Percentiles rank a stretch among this genome's conserved stretches.
These are phyloP conservation scores for Plasmodium malariae DNA, from an alignment of 169 alveolate genomes.

Conservation along the genomic window DNA sequence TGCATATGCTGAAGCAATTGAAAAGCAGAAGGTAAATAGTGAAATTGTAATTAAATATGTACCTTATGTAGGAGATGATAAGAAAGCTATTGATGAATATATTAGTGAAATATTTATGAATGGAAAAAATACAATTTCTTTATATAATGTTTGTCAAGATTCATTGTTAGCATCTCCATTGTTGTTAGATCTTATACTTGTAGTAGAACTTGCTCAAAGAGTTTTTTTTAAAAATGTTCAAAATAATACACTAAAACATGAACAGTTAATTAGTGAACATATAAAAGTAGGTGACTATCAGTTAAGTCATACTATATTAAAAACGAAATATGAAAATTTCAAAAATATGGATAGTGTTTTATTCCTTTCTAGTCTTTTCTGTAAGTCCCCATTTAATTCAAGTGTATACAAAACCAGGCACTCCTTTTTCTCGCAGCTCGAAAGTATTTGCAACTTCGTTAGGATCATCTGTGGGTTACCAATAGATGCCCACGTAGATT, in stretches of 20 bases:
- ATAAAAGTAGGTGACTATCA: conserved; percentile 46
- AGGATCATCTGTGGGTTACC: conserved; percentile 50
- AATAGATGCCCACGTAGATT: conserved; percentile 63
- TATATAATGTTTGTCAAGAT: conserved; percentile 93
- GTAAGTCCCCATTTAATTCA: conserved; percentile 70
- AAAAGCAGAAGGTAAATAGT: conserved; percentile 70
- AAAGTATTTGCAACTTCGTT: conserved; percentile 45
- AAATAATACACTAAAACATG: conserved; percentile 6
- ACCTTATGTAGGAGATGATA: conserved; percentile 93
- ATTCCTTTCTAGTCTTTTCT: conserved; percentile 46
- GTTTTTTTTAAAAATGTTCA: conserved; percentile 22
- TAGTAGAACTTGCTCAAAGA: conserved; percentile 85
- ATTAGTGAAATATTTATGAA: conserved; percentile 90
- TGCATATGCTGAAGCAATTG: conserved; percentile 32
- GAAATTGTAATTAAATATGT: conserved; percentile 91
- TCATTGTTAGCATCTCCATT: conserved; percentile 93
- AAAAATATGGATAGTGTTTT: conserved; percentile 44
- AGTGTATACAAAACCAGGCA: conserved; percentile 69
- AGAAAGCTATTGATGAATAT: conserved; percentile 94
- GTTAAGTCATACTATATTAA: conserved; percentile 14
- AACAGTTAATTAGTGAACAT: background rate
- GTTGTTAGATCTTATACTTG: conserved; percentile 88
- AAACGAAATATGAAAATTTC: conserved; percentile 4
- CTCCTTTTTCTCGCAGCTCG: conserved; percentile 66
- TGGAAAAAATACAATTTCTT: conserved; percentile 90